Evolutionary conservation across 495 filamentous ascomycete species (phyloP).

Genomic region (Tuber calosporum): DNA sequence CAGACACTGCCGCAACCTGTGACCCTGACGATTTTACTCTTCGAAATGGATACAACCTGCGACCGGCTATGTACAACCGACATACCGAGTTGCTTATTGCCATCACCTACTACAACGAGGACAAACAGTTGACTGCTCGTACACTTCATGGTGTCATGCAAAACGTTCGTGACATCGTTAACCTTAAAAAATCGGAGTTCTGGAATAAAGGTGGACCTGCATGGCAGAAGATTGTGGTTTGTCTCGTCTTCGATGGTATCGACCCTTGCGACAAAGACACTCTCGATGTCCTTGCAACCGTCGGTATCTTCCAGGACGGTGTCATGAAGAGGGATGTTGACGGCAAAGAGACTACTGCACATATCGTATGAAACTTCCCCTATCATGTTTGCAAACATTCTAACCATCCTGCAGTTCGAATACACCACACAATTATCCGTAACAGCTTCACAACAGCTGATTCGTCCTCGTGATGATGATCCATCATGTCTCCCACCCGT

Average conservation of each 20-base stretch:
- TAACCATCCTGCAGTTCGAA: constrained; percentile 37
- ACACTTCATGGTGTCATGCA: constrained; percentile 46
- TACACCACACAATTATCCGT: constrained; percentile 45
- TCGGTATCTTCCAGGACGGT: constrained; percentile 46
- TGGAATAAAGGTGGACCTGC: constrained; percentile 44
- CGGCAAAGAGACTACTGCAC: constrained; percentile 43
- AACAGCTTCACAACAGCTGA: constrained; percentile 79
- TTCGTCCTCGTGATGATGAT: constrained; percentile 64
- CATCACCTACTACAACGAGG: constrained; percentile 46
- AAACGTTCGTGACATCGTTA: constrained; percentile 45
- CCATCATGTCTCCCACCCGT: constrained; percentile 41
- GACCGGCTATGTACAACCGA: constrained; percentile 93
- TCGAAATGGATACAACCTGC: constrained; percentile 97
- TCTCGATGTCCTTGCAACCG: constrained; percentile 43
- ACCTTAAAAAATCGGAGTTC: constrained; percentile 43
- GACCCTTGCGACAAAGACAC: constrained; percentile 44
- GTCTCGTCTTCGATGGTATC: constrained; percentile 45
- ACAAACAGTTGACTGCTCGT: constrained; percentile 44
- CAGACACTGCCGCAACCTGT: constrained; percentile 93
- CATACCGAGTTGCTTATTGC: constrained; percentile 45
- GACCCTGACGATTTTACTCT: constrained; percentile 99
- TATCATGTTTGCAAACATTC: constrained; percentile 13
- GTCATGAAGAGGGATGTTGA: constrained; percentile 44
- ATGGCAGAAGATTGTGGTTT: constrained; percentile 47
- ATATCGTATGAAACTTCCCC: constrained; percentile 40